Conservation (phyloP, 129 eudicot species). For the Lonicera japonica region DNA sequence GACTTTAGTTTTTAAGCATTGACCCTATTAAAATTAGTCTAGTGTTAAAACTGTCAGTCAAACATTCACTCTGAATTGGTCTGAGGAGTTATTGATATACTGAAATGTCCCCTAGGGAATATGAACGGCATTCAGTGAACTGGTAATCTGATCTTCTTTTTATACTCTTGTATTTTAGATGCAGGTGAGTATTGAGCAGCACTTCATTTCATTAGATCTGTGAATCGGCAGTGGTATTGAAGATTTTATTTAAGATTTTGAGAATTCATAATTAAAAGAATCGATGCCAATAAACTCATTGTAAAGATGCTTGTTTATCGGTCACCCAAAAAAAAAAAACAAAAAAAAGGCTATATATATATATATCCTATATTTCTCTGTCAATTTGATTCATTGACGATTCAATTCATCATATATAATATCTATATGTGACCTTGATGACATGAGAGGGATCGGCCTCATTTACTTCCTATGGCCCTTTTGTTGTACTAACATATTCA, state of each 20-base stretch:
- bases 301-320: too few species aligned
- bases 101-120: too few species aligned
- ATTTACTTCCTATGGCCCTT: conserved; percentile 10
- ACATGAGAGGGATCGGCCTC: conserved; percentile 1
- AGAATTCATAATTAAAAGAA: neutral
- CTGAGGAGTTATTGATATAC: neutral
- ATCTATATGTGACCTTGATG: neutral
- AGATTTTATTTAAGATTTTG: neutral
- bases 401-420: neutral
- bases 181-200: neutral
- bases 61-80: neutral
- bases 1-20: neutral
- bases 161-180: neutral
- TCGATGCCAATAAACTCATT: too few species aligned
- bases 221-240: neutral
- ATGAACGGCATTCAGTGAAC: too few species aligned
- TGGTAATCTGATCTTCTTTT: neutral
- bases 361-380: too few species aligned
- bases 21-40: neutral
- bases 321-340: too few species aligned
- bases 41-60: neutral
- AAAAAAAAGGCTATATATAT: too few species aligned
- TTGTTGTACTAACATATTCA: conserved; percentile 15
- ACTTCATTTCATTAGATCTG: neutral
- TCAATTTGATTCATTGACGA: too few species aligned